Base-by-base conservation (phyloP, 208 protist genomes). In the Acanthamoeba culbertsoni region DNA sequence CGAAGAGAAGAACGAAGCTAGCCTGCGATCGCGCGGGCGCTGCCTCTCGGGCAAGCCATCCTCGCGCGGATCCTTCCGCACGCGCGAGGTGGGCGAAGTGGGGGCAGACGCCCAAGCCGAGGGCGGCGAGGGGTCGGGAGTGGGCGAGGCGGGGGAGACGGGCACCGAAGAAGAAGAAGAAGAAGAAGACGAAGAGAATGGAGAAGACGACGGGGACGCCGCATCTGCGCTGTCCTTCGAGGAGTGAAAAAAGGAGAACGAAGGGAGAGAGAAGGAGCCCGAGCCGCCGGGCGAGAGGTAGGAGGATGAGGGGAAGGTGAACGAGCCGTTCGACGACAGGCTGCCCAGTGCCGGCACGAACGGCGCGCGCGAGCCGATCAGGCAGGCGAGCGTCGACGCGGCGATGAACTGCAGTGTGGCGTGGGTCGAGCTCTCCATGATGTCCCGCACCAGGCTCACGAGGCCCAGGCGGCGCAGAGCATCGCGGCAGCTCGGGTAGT, bases 391-490 rank as follows among this genome's bases (percentile, higher is more conserved):
- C 4, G 73, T 55, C 40, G 73, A 84, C n/a, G 73, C 73, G 0
- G 73, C 73, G 12, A 84, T 84, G 45, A 84, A 84, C 73, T 84
- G 73, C 42, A 84, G 26, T 26, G 73, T 84, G 10, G 73, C 73
- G 28, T 84, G 73, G 28, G 73, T 84, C 5, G 73, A 84, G 73
- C 73, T 84, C 18, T 84, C 73, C 73, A 84, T 84, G 73, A 84
- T 84, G 43, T 84, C 73, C 14, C 73, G 40, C 73, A 84, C 73
- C 0, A 73, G 63, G 18, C 63, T 37, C 6, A 73, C 33, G 20
- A 73, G 26, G 16, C 63, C 63, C 12, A 84, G 73, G 20, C 45
- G 4, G 20, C 73, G 73, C n/a, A 84, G 73, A 42, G 73, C 55
- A 48, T 84, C 73, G 26, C 73, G 73, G 45, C 73, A 55, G 26